Evolutionary conservation across 2,329 filamentous ascomycete species (phyloP).

Genomic region (Stemphylium lycopersici): DNA sequence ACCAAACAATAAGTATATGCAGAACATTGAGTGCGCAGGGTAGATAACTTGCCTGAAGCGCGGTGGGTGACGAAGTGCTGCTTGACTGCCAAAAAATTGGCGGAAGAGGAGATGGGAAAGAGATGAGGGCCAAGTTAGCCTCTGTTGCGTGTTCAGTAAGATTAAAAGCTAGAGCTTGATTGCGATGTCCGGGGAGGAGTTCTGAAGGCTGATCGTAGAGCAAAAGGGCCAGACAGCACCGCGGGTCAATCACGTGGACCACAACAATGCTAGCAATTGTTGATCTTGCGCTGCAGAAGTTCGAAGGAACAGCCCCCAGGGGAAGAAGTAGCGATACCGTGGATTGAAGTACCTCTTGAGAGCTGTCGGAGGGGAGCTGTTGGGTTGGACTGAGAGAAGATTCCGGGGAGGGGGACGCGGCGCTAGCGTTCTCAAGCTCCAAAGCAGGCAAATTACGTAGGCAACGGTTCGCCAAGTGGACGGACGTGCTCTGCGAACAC

Average conservation of each 20-base stretch:
- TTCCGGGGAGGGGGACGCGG: conserved; percentile 1
- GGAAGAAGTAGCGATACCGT: neutral
- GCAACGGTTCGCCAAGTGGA: neutral
- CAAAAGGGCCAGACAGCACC: neutral
- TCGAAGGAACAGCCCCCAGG: neutral
- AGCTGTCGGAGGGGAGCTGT: neutral
- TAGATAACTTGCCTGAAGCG: neutral
- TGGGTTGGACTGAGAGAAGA: neutral
- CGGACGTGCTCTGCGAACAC: conserved; percentile 10
- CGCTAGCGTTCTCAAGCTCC: conserved; percentile 9
- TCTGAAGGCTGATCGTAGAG: neutral
- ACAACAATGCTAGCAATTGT: neutral
- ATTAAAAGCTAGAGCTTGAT: neutral
- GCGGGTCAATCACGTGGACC: neutral
- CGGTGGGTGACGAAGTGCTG: neutral
- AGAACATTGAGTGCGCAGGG: neutral
- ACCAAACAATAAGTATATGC: neutral
- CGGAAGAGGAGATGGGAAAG: neutral
- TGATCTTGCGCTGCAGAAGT: neutral
- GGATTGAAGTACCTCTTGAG: conserved; percentile 8
- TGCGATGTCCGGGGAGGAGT: neutral
- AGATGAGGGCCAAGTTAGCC: neutral
- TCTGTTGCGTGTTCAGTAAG: conserved; percentile 3
- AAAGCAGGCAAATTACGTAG: neutral
- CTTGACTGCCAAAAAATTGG: neutral